These are phyloP conservation scores for Penicillium lagena DNA, from an alignment of 495 filamentous ascomycete species.

Conservation along the genomic window DNA sequence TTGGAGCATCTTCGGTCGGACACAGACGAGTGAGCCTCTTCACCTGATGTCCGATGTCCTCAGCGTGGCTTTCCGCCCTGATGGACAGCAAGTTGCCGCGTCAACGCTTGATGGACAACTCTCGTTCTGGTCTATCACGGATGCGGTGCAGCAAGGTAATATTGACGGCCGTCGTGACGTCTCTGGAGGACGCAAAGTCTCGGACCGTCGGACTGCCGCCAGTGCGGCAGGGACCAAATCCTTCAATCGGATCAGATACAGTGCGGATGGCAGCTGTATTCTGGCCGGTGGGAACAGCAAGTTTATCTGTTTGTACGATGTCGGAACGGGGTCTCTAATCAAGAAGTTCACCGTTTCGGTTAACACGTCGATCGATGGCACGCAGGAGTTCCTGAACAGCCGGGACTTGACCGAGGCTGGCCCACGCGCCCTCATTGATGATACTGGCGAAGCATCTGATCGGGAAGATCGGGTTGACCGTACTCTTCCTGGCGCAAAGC, in stretches of 20 bases:
- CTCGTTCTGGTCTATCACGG: constrained; percentile 88
- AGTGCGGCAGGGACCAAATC: constrained; percentile 83
- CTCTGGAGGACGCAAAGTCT: constrained; percentile 81
- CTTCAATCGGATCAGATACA: constrained; percentile 84
- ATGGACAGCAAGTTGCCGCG: constrained; percentile 84
- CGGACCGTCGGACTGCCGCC: constrained; percentile 83
- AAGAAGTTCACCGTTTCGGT: constrained; percentile 92
- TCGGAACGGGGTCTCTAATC: constrained; percentile 77
- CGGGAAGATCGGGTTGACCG: constrained; percentile 76
- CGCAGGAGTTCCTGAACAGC: constrained; percentile 94
- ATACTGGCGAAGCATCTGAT: constrained; percentile 82
- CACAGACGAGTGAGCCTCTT: constrained; percentile 90
- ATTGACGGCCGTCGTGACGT: constrained; percentile 87
- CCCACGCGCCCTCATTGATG: constrained; percentile 73
- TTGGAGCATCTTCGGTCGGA: constrained; percentile 90
- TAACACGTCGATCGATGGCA: constrained; percentile 89
- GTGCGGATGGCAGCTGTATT: constrained; percentile 82
- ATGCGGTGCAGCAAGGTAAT: constrained; percentile 73
- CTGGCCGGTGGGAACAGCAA: constrained; percentile 93
- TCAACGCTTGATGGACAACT: constrained; percentile 90
- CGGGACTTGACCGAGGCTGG: constrained; percentile 86
- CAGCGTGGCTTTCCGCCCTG: constrained; percentile 79
- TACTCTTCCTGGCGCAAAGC: constrained; percentile 79
- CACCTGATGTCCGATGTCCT: constrained; percentile 87
- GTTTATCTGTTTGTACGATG: constrained; percentile 93